These are phyloP conservation scores for Candida verbasci DNA, from an alignment of 805 yeast species.

Conservation along the genomic window DNA sequence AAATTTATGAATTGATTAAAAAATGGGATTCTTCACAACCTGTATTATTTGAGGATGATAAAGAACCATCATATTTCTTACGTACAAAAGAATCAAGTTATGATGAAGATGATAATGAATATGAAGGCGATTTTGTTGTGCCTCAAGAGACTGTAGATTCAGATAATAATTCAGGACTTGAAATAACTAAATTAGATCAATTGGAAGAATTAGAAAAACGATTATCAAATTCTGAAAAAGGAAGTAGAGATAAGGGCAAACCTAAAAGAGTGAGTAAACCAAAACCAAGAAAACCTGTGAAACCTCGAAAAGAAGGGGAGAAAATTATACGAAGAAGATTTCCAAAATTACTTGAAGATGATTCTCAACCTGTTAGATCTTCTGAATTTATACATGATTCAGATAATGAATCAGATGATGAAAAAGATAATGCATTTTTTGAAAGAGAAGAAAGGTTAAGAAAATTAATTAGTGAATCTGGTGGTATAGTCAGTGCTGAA, in stretches of 20 bases:
- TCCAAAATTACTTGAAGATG: constrained; percentile 23
- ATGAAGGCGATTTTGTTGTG: constrained; percentile 13
- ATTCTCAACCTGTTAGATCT: constrained; percentile 33
- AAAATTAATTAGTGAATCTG: constrained; percentile 26
- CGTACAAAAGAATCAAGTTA: constrained; percentile 21
- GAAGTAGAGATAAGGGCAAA: constrained; percentile 13
- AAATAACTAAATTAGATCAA: constrained; percentile 22
- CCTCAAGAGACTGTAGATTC: constrained; percentile 24
- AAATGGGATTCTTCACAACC: constrained; percentile 37
- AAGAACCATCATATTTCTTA: constrained; percentile 30
- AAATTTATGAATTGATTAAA: constrained; percentile 32
- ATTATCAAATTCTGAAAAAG: constrained; percentile 7
- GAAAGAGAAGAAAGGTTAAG: constrained; percentile 52
- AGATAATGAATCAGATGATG: constrained; percentile 62
- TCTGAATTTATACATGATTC: constrained; percentile 54
- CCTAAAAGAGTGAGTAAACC: constrained; percentile 27
- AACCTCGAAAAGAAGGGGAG: not conserved
- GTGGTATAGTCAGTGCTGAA: constrained; percentile 33
- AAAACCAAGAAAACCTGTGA: not conserved
- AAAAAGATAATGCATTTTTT: constrained; percentile 48
- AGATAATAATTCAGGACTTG: not conserved
- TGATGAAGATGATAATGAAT: constrained; percentile 30
- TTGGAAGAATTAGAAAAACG: constrained; percentile 35
- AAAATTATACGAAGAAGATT: constrained; percentile 10
- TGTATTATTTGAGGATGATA: constrained; percentile 30